Base-by-base conservation (phyloP, 176 grass and related monocot species). In the Panicum miliaceum region DNA sequence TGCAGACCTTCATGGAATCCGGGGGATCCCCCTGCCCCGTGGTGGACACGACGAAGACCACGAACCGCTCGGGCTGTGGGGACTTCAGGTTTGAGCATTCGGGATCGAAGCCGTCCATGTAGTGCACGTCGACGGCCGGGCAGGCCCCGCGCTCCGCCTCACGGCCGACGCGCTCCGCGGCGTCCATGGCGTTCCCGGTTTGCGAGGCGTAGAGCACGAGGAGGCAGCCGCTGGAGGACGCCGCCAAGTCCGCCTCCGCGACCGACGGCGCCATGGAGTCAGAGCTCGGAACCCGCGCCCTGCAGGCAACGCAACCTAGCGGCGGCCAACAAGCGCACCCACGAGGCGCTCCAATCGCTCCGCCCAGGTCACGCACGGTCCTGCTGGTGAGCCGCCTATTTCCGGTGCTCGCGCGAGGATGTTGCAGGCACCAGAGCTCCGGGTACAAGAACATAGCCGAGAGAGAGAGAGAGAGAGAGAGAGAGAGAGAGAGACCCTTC, bases 111-210 rank as follows among this genome's bases (percentile, higher is more conserved):
- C 72, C 86, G 42, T 95, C 92, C 85, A 95, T 93, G 27, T 59
- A 87, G n/a, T n/a, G 66, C 76, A 98, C 93, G 45, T 90, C 84
- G 27, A 98, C 82, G 76, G 90, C 56, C 35, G 92, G 82, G 68
- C 96, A 98, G n/a, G 92, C 92, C 4, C 96, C 96, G 7, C 82
- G 92, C 77, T 98, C 92, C 19, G 92, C 92, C 85, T 98, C 90
- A 9, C 92, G 90, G 25, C 82, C 92, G 16, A 91, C 63, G n/a
- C 96, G 91, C 64, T 98, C 92, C 4, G 91, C 89, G 12, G 60
- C 92, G 45, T 98, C 92, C 86, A 95, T 90, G 81, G 92, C 89
- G 80, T 95, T 95, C 14, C 92, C 96, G 3, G 91, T 93, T 53
- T 95, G 91, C 41, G 96, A 95, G 37, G 92, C 96, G 76, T 93